Evolutionary conservation across 768 basidiomycete genomes (phyloP).

Genomic region (Hygrocybe coccinea): DNA sequence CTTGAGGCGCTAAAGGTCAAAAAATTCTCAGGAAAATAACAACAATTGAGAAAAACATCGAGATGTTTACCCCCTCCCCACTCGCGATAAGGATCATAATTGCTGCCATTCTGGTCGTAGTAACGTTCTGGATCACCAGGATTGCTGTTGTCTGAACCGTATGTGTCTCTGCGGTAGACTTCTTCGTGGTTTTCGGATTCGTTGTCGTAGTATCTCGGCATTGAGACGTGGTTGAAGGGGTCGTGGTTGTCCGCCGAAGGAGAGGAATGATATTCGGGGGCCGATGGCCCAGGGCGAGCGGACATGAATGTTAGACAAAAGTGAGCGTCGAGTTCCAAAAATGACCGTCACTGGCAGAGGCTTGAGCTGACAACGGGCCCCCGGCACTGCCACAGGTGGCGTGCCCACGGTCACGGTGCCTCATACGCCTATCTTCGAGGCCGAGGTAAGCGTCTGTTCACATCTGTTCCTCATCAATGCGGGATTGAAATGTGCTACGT

Average conservation of each 20-base stretch:
- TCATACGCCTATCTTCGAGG: too few relatives aligned
- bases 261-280: constrained; percentile 60
- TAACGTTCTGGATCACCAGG: constrained; percentile 57
- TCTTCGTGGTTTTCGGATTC: constrained; percentile 66
- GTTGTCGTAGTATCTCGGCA: constrained; percentile 64
- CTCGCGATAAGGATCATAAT: constrained; percentile 63
- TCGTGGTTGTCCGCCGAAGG: constrained; percentile 61
- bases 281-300: constrained; percentile 49
- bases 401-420: background rate
- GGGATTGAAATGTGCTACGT: too few relatives aligned
- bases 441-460: too few relatives aligned
- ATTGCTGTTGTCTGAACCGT: constrained; percentile 66
- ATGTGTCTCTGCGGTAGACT: constrained; percentile 62
- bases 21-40: constrained; percentile 14
- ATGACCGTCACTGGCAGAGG: background rate
- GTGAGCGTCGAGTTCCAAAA: background rate
- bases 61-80: background rate
- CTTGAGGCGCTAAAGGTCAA: constrained; percentile 55
- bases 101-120: constrained; percentile 60
- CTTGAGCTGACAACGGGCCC: background rate
- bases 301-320: constrained; percentile 36
- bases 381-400: background rate
- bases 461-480: too few relatives aligned
- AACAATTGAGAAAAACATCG: background rate
- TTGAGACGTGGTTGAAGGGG: constrained; percentile 50